phyloP scores from a whole-genome alignment of 2,329 filamentous ascomycete genomes.

The Shiraia bambusicola region DNA sequence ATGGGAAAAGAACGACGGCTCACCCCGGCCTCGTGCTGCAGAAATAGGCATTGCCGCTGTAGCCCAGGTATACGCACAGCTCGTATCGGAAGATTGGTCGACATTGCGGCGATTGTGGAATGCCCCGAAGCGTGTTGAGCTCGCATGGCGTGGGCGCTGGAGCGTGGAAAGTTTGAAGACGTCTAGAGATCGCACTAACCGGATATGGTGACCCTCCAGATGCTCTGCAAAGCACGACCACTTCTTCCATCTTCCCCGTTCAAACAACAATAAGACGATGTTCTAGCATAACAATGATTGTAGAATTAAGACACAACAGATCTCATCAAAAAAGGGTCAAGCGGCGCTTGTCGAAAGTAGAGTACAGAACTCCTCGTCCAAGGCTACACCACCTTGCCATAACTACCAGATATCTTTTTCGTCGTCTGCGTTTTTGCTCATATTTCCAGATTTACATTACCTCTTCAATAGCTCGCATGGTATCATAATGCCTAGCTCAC shows the following conservation, averaged over 20 bases:
- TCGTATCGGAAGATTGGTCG: conserved; percentile 28
- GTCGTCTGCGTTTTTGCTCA: no score
- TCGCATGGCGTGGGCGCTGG: conserved; percentile 6
- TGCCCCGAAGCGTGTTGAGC: conserved; percentile 6
- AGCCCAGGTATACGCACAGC: conserved; percentile 23
- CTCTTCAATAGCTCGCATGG: no score
- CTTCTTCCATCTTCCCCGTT: no score
- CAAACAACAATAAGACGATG: no score
- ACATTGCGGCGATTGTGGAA: conserved; percentile 21
- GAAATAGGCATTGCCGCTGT: conserved; percentile 32
- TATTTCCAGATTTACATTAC: no score
- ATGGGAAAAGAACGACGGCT: conserved; percentile 8
- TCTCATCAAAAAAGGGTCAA: conserved; percentile 35
- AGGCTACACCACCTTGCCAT: not conserved
- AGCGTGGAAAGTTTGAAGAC: conserved; percentile 14
- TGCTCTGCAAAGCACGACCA: not conserved
- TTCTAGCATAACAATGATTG: conserved; percentile 26
- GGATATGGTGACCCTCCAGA: not conserved
- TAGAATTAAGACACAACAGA: conserved; percentile 43
- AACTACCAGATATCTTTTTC: no score
- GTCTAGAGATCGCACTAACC: conserved; percentile 13
- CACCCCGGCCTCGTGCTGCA: conserved; percentile 10
- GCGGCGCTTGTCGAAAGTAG: no score
- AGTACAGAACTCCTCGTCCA: conserved; percentile 9
- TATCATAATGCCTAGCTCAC: no score